Evolutionary conservation across 768 basidiomycete genomes (phyloP).

Genomic region (Amanita muscaria): DNA sequence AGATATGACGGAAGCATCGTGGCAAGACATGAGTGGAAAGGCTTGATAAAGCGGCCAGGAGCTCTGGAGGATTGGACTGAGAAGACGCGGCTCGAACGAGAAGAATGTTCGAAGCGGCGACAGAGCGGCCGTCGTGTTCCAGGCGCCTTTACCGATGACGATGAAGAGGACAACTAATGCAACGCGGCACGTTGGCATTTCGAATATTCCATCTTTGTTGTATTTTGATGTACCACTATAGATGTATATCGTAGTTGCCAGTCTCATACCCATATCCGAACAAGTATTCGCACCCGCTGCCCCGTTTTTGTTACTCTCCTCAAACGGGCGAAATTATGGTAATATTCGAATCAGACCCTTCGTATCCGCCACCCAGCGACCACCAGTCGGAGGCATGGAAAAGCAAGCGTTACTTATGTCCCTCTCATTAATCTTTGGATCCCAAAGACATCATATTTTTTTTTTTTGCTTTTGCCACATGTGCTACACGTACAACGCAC

Average conservation of each 20-base stretch:
- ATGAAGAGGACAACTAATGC: neutral
- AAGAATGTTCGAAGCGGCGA: neutral
- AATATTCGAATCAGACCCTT: conserved; percentile 53
- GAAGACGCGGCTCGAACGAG: conserved; percentile 3
- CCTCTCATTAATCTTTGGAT: no score
- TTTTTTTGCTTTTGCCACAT: conserved; percentile 18
- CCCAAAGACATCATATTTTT: no score
- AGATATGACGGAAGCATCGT: conserved; percentile 61
- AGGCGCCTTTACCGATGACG: conserved; percentile 3
- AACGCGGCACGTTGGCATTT: no score
- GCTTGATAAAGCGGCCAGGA: conserved; percentile 61
- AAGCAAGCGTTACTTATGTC: conserved; percentile 49
- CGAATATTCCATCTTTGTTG: no score
- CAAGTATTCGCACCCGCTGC: conserved; percentile 65
- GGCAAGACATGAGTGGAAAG: conserved; percentile 96
- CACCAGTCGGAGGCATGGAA: conserved; percentile 41
- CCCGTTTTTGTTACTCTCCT: conserved; percentile 52
- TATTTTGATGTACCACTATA: no score
- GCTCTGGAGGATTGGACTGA: conserved; percentile 60
- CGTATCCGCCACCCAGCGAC: conserved; percentile 38
- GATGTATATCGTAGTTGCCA: no score
- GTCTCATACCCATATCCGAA: conserved; percentile 74
- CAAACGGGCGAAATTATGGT: conserved; percentile 51
- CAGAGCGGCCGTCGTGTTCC: neutral
- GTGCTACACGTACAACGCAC: no score